Percentiles rank a stretch among this genome's conserved stretches.
These are phyloP conservation scores for Crithidia fasciculata DNA, from an alignment of 208 protist species.

Conservation along the genomic window DNA sequence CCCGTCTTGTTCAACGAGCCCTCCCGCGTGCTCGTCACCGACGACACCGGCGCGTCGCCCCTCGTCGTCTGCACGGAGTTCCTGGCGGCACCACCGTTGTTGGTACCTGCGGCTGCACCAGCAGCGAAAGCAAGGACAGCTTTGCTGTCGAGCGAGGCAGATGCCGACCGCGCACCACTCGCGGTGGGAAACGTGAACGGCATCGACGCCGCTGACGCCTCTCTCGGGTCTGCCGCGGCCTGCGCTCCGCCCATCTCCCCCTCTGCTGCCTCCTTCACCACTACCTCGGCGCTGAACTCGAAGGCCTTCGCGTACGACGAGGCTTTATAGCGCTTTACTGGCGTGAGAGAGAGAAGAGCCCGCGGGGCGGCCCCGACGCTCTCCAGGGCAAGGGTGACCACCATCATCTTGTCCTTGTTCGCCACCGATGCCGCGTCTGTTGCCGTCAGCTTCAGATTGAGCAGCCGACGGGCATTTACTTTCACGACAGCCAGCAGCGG, in stretches of 20 bases:
- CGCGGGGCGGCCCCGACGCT: slow-evolving; percentile 8
- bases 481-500: slow-evolving; percentile 21
- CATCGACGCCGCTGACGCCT: slow-evolving; percentile 7
- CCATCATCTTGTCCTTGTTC: slow-evolving; percentile 1
- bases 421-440: neutral
- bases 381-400: slow-evolving; percentile 8
- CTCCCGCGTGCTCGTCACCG: too few relatives aligned
- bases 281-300: slow-evolving; percentile 7
- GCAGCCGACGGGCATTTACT: slow-evolving; percentile 12
- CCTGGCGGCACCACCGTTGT: too few relatives aligned
- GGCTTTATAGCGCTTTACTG: slow-evolving; percentile 16
- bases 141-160: slow-evolving; percentile 27
- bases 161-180: neutral
- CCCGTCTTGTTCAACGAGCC: too few relatives aligned
- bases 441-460: slow-evolving; percentile 21
- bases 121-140: neutral
- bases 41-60: too few relatives aligned
- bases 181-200: slow-evolving; percentile 16
- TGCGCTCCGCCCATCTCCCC: neutral
- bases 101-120: neutral
- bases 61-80: too few relatives aligned
- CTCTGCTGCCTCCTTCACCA: neutral
- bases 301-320: slow-evolving; percentile 29
- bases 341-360: slow-evolving; percentile 13
- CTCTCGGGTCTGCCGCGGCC: neutral